Conservation (phyloP, 1,284 basidiomycete species). For the Papiliotrema laurentii region DNA sequence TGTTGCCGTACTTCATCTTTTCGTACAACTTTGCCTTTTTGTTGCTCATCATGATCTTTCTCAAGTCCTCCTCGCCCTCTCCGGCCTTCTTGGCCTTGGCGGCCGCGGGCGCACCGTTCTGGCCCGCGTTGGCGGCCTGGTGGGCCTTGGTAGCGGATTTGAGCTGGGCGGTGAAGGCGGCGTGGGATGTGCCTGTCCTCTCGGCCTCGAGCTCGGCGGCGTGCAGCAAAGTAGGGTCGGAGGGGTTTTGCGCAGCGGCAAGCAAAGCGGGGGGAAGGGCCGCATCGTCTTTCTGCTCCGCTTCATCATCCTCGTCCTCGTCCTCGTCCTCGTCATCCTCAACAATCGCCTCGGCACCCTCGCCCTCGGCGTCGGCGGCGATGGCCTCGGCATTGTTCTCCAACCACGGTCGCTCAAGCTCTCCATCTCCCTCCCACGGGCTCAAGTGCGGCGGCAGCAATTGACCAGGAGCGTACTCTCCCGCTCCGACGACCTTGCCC, state of each 20-base stretch:
- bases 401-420: constrained; percentile 55
- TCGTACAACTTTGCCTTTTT: constrained; percentile 94
- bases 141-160: constrained; percentile 61
- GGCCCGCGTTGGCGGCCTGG: constrained; percentile 37
- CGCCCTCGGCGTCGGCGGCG: constrained; percentile 35
- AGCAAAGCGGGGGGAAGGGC: constrained; percentile 52
- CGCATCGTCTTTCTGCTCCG: constrained; percentile 47
- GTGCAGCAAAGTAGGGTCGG: constrained; percentile 68
- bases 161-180: constrained; percentile 75
- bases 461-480: constrained; percentile 79
- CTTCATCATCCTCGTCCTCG: constrained; percentile 47
- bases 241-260: constrained; percentile 56
- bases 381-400: constrained; percentile 45
- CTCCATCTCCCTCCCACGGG: constrained; percentile 82
- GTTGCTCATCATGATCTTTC: constrained; percentile 98
- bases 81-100: constrained; percentile 22
- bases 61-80: constrained; percentile 77
- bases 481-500: constrained; percentile 76
- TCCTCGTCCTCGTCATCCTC: constrained; percentile 40
- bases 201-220: constrained; percentile 93
- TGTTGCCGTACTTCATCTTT: constrained; percentile 85
- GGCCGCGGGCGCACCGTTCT: too few species aligned
- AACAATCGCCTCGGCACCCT: constrained; percentile 42
- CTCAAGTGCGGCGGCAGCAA: constrained; percentile 91
- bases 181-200: constrained; percentile 77